phyloP scores from a whole-genome alignment of 306 rosid species.

The Dicorynia guianensis region DNA sequence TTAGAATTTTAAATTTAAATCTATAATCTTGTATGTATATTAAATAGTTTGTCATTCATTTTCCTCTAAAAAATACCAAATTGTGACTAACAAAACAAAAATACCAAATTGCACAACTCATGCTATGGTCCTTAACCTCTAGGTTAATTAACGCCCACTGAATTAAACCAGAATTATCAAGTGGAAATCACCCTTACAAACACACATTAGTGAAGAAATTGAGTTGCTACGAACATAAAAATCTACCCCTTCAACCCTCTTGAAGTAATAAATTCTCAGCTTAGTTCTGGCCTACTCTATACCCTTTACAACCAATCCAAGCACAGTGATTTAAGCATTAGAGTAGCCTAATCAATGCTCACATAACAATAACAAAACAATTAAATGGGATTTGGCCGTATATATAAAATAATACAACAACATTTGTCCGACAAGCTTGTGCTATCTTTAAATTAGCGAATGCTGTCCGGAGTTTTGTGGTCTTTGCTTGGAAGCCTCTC shows the following conservation, averaged over 20 bases:
- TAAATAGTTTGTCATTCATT: too few relatives aligned
- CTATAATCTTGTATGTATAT: too few relatives aligned
- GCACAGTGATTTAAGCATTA: not conserved
- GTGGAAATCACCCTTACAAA: not conserved
- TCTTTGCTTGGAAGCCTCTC: constrained; percentile 39
- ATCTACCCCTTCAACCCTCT: constrained; percentile 1
- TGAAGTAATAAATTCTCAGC: not conserved
- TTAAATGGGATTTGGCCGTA: not conserved
- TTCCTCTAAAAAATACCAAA: too few relatives aligned
- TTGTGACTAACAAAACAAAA: too few relatives aligned
- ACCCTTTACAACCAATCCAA: not conserved
- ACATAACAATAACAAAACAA: not conserved
- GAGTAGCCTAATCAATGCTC: not conserved
- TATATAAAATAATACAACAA: not conserved
- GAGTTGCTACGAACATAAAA: constrained; percentile 8
- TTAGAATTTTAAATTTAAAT: too few relatives aligned
- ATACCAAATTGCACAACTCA: too few relatives aligned
- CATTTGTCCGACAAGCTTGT: not conserved
- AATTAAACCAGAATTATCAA: not conserved
- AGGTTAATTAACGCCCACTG: too few relatives aligned
- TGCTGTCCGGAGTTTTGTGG: too few relatives aligned
- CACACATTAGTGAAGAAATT: not conserved
- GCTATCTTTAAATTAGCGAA: not conserved
- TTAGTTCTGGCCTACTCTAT: not conserved
- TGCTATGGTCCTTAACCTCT: too few relatives aligned